Percentiles rank a stretch among this genome's conserved stretches.
Conservation (phyloP, 163 green algal species). For the Coccomyxa subellipsoidea region DNA sequence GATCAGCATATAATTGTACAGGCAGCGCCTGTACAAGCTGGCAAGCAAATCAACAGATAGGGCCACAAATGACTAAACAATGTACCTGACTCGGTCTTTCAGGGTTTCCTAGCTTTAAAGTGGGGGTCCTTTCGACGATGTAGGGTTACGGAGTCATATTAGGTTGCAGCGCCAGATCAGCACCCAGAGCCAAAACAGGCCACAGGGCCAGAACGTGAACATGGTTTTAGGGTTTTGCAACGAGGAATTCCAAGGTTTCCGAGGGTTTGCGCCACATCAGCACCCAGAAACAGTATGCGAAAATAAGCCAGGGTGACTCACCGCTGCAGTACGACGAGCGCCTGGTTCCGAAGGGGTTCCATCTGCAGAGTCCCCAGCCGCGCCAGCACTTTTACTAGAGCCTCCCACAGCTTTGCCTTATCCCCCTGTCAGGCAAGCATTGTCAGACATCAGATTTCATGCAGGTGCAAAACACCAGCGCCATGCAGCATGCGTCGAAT, state of each 20-base stretch:
- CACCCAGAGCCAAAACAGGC: too few relatives aligned
- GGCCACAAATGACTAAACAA: background rate
- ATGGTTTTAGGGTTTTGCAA: too few relatives aligned
- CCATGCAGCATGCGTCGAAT: background rate
- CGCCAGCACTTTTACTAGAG: constrained; percentile 43
- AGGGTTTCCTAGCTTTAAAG: too few relatives aligned
- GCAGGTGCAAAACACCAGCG: background rate
- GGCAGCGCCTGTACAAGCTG: background rate
- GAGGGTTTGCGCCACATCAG: too few relatives aligned
- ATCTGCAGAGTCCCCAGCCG: constrained; percentile 35
- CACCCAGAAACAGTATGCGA: too few relatives aligned
- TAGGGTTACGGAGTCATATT: too few relatives aligned
- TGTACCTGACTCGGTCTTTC: too few relatives aligned
- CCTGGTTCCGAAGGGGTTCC: constrained; percentile 58
- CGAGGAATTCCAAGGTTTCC: too few relatives aligned
- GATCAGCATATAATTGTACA: background rate
- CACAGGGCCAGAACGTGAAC: too few relatives aligned
- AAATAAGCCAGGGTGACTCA: too few relatives aligned
- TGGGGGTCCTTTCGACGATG: background rate
- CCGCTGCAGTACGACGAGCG: constrained; percentile 48
- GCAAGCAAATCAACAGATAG: background rate
- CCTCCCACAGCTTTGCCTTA: constrained; percentile 58
- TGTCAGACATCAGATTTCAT: background rate
- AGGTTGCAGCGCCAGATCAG: too few relatives aligned
- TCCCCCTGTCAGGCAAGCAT: too few relatives aligned